Base-by-base conservation (phyloP, 2,329 filamentous ascomycete species). In the Zopfia rhizophila region DNA sequence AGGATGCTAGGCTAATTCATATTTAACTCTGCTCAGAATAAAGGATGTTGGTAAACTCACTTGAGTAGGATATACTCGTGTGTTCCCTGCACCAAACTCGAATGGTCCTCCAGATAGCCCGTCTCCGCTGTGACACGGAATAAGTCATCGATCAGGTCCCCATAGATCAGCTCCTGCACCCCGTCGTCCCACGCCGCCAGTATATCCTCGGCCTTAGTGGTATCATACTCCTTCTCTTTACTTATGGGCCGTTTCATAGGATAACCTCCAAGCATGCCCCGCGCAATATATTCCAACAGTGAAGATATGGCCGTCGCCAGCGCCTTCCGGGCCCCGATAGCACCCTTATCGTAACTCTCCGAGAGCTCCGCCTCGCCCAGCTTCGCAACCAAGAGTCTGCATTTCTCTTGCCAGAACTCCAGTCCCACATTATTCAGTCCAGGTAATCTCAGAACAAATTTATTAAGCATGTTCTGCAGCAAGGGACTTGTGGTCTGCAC, bases 331-430 rank as follows among this genome's bases (percentile, higher is more conserved):
- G 86, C 85, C 1, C 89, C 89, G 55, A 93, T 72, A 0, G 84
- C 79, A 11, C 87, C 89, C 69, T 91, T 91, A 67, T 93, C 89
- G 61, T 91, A 93, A 65, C 87, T 91, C 68, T 93, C 89, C 1
- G 87, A 91, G 22, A 93, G 75, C 38, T 90, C 84, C 2, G 84
- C 87, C 22, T 85, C 80, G 7, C 80, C 85, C 41, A 93, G 56
- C 38, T 66, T 66, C 37, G 58, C 60, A 4, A 73, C 58, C 29
- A 73, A 53, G 11, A 58, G 50, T 39, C 60, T 55, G 16, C 70
- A 56, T 74, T 59, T 83, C 78, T 57, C 64, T 45, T 68, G 59
- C 69, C 70, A 73, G 40, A 72, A 72, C 13, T 55, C 55, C n/a
- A 51, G 65, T 0, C 83, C 78, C 2, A 93, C 75, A 48, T 85